A percentile compares a stretch with the other conserved stretches of the same genome.
phyloP scores from a whole-genome alignment of 2,329 filamentous ascomycete genomes.

The Hortaea sp. region DNA sequence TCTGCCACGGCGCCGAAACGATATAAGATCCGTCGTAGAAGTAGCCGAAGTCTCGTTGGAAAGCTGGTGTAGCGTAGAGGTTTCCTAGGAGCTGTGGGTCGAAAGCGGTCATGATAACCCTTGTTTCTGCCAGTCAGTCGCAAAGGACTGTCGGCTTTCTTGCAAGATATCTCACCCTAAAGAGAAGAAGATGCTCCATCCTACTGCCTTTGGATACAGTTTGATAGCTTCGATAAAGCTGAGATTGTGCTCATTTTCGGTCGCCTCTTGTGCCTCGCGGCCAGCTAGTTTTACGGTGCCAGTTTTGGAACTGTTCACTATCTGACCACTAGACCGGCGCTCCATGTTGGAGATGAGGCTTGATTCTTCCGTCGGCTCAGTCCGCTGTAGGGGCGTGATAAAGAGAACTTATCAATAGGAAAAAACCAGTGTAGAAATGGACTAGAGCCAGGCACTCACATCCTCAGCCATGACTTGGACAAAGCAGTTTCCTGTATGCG shows the following conservation, averaged over 20 bases:
- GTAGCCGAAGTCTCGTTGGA: conserved; percentile 48
- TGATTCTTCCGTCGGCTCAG: too few species aligned
- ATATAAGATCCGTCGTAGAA: conserved; percentile 32
- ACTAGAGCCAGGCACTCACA: too few species aligned
- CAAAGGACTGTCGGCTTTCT: background rate
- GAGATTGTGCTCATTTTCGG: conserved; percentile 18
- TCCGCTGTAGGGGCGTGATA: too few species aligned
- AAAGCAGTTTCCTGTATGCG: too few species aligned
- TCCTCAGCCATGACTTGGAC: too few species aligned
- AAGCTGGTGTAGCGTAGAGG: conserved; percentile 50
- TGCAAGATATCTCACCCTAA: conserved; percentile 28
- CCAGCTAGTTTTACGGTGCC: conserved; percentile 9
- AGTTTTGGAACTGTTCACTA: too few species aligned
- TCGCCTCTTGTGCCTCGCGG: conserved; percentile 16
- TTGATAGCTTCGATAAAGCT: conserved; percentile 27
- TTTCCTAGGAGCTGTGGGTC: conserved; percentile 56
- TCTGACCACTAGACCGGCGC: too few species aligned
- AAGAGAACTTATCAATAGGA: too few species aligned
- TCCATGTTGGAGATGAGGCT: too few species aligned
- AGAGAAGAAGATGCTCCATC: conserved; percentile 51
- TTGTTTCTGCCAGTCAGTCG: background rate
- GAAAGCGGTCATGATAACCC: conserved; percentile 33
- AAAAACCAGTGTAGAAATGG: too few species aligned
- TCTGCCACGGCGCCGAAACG: conserved; percentile 31
- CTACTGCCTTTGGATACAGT: conserved; percentile 36